Evolutionary conservation across 805 yeast species (phyloP), one percentile per base, ranked within the genome.

Genomic region (Kuraishia capsulata): DNA sequence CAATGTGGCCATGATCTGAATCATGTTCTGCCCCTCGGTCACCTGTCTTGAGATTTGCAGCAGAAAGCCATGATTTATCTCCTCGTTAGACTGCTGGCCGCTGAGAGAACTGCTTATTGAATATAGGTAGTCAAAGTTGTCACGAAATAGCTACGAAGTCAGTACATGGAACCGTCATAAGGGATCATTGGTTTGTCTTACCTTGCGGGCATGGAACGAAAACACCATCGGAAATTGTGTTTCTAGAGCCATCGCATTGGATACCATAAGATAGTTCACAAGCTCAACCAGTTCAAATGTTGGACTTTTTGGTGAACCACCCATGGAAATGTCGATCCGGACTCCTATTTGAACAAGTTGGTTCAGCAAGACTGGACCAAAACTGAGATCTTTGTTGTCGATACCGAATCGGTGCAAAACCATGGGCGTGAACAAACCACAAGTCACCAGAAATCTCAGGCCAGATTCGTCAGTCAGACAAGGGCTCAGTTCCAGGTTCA

Each of bases 161-260:
- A n/a, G n/a, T n/a, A n/a, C n/a, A n/a, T n/a, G n/a, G n/a, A n/a
- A n/a, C n/a, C n/a, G n/a, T n/a, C n/a, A n/a, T n/a, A n/a, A n/a
- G n/a, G n/a, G n/a, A n/a, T n/a, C n/a, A n/a, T n/a, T n/a, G n/a
- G n/a, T n/a, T n/a, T n/a, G n/a, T n/a, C n/a, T n/a, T n/a, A n/a
- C 14, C 17, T 6, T 28, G 5, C 31, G 31, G 6, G 31, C 34
- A 18, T 49, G 39, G 40, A 44, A 51, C 8, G 59, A 54, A 31
- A 57, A 56, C 13, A 50, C 49, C 19, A 60, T 34, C 1, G 65
- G 65, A n/a, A 44, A 42, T 3, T 29, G 23, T 4, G 33, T n/a
- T 33, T 55, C 58, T 17, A 58, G 39, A 8, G 48, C 34, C 24
- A 52, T 10, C 14, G 47, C 45, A 20, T 48, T 43, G 34, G 56